Base-by-base conservation (phyloP, 495 filamentous ascomycete genomes). In the Pyrenula massariospora region DNA sequence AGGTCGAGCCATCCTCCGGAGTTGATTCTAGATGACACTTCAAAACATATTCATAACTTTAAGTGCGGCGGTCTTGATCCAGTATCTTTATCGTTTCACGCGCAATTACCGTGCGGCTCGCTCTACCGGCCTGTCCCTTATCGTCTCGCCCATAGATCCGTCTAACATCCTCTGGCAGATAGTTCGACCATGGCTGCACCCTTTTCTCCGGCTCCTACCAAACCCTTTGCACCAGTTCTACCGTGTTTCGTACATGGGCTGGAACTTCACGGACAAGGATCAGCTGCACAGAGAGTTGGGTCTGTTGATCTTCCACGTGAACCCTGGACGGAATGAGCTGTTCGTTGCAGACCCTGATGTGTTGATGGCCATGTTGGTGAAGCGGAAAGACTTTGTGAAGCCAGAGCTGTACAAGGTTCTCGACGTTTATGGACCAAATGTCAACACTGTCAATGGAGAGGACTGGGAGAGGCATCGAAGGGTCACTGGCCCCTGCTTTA, bases 381-480 rank as follows among this genome's bases (percentile, higher is more conserved):
- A 67, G 10, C 54, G 69, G 23, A 63, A 63, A 1, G 70, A 76
- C 3, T 82, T 78, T 58, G 63, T 68, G 8, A 72, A 77, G 19
- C 67, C 72, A 36, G 53, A 63, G 11, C 65, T 70, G 51, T 69
- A 68, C 48, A 48, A 66, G 15, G 56, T 69, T 3, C 59, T 78
- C 21, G 65, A 72, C 21, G 57, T 77, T 1, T 81, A 76, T 59
- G 75, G 77, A 1, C 70, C 68, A 11, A 78, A 72, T 59, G 58
- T 81, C 0, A 59, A 67, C 2, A 71, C 71, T 1, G 72, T 71
- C 59, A 65, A 66, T 24, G 70, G 67, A 10, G 23, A 63, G 15
- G 57, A 71, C n/a, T 82, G 77, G 77, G 66, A 70, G 19, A 68
- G 61, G 20, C 73, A 77, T 53, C 68, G 77, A 15, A 78, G 73